phyloP scores from a whole-genome alignment of 2,329 filamentous ascomycete genomes.

The Colletotrichum sp. region DNA sequence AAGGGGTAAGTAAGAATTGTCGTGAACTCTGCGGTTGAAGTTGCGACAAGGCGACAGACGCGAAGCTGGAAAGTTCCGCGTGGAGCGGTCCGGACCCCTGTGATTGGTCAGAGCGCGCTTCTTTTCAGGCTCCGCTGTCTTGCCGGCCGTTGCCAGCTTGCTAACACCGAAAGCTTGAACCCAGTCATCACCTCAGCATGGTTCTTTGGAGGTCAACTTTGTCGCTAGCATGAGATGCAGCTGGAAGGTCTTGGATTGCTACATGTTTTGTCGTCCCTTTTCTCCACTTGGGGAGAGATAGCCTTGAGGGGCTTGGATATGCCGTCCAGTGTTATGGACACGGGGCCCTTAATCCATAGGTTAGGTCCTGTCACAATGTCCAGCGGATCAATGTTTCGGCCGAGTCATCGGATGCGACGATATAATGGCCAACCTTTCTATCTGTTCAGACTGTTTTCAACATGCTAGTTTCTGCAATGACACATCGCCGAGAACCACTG shows the following conservation, averaged over 20 bases:
- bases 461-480: neutral
- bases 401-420: neutral
- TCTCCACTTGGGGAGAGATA: neutral
- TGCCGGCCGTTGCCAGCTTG: neutral
- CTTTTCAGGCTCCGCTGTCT: neutral
- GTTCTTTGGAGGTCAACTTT: neutral
- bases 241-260: neutral
- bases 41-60: neutral
- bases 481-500: neutral
- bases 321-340: neutral
- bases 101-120: constrained; percentile 7
- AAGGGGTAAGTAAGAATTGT: neutral
- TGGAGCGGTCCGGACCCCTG: neutral
- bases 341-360: neutral
- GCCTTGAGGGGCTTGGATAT: neutral
- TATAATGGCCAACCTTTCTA: neutral
- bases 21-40: neutral
- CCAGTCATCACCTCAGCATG: neutral
- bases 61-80: constrained; percentile 19
- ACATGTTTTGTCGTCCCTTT: neutral
- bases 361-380: neutral
- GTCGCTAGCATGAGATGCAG: neutral
- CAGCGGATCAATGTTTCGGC: neutral
- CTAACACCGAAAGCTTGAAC: neutral
- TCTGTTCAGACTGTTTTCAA: neutral